A percentile compares a stretch with the other conserved stretches of the same genome.
phyloP scores from a whole-genome alignment of 345 rosid genomes.

The Eucalyptus polyanthemos region DNA sequence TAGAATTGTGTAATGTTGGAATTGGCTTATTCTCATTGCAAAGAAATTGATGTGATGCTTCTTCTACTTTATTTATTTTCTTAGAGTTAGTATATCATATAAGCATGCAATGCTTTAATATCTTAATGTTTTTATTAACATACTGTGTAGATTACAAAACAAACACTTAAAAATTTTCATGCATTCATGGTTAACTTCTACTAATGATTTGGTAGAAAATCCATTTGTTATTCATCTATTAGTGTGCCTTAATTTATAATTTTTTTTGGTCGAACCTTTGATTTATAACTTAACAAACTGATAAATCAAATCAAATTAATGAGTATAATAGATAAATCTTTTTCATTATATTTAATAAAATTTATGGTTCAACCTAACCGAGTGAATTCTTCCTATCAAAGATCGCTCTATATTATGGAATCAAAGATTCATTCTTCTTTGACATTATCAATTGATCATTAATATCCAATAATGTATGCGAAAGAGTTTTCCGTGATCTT shows the following conservation, averaged over 20 bases:
- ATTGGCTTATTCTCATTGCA: not conserved
- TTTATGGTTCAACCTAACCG: fast-evolving
- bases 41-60: not conserved
- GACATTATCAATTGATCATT: not conserved
- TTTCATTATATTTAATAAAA: not conserved
- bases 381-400: not conserved
- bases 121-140: not conserved
- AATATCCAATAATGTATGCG: not conserved
- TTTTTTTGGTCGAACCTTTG: fast-evolving
- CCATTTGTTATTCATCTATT: not conserved
- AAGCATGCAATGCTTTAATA: not conserved
- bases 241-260: not conserved
- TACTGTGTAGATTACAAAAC: too few relatives aligned
- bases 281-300: not conserved
- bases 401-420: fast-evolving
- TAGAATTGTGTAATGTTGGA: not conserved
- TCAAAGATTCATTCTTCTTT: not conserved
- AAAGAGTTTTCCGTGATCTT: not conserved
- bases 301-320: not conserved
- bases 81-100: not conserved
- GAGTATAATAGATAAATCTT: not conserved
- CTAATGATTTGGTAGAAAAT: not conserved
- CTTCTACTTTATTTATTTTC: not conserved
- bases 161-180: too few relatives aligned
- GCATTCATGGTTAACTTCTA: not conserved